Base-by-base conservation (phyloP, 2,329 filamentous ascomycete species). In the Paracoccidioides brasiliensis region DNA sequence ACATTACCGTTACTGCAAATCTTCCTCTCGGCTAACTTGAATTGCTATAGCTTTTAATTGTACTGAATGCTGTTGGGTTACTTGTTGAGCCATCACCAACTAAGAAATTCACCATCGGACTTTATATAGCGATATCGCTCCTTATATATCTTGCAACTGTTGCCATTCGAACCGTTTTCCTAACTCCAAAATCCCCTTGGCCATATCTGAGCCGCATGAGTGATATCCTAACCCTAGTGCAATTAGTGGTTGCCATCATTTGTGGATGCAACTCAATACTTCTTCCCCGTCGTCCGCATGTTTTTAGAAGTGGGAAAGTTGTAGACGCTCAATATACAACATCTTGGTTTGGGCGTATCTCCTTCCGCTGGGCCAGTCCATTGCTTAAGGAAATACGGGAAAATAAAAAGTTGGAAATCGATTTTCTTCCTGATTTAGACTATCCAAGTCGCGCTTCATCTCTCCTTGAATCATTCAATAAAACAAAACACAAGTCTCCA, bases 271-370 rank as follows among this genome's bases (percentile, higher is more conserved):
- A 74, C 14, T 78, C 77, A 59, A 59, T 84, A 10, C 74, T 77
- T 0, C 71, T 89, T 12, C 84, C 84, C 3, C 78, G 86, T 45
- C 77, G 86, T 9, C 86, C 86, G 3, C 75, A 83, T 54, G 81
- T 90, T 15, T 87, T 76, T 63, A 73, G 77, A 62, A 67, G 82
- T 42, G 81, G 75, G 32, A 72, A 76, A 49, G 65, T 75, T 3
- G 83, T 91, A 37, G 86, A 90, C 64, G 72, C 74, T 14, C 77
- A 85, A 69, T 77, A 76, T 62, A 84, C 83, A 0, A 75, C 74
- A 3, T 82, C 83, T 2, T 78, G 82, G 0, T 73, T 85, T 50
- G 76, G 71, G 52, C 79, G 81, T 52, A 81, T 81, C 63, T 86
- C 80, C 5, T 90, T 83, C 71, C 71, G 74, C 51, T 91, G 86